A percentile compares a stretch with the other conserved stretches of the same genome.
Conservation (phyloP, 176 grass and related monocot species). For the Juncus inflexus region DNA sequence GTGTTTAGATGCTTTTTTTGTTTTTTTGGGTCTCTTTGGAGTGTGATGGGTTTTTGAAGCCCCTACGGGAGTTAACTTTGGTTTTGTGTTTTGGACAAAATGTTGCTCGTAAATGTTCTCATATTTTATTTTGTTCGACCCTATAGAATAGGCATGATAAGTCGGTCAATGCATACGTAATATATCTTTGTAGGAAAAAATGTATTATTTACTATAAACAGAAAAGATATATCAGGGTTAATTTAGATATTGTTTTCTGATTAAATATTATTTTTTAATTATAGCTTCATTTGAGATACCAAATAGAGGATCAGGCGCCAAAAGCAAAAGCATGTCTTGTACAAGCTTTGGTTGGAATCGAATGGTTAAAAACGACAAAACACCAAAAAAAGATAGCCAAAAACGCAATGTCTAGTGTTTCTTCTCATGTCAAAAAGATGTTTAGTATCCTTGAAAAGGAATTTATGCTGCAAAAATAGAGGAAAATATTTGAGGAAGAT, state of each 20-base stretch:
- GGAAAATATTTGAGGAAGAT: neutral
- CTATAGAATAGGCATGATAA: too few relatives aligned
- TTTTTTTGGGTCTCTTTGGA: neutral
- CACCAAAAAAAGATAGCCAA: conserved; percentile 68
- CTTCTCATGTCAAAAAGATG: conserved; percentile 63
- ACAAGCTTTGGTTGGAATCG: conserved; percentile 55
- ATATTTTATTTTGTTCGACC: too few relatives aligned
- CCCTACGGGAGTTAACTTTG: too few relatives aligned
- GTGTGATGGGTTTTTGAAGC: neutral
- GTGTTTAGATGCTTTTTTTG: conserved; percentile 8
- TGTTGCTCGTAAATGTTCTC: too few relatives aligned
- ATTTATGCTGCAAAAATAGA: conserved; percentile 32
- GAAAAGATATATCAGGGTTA: neutral
- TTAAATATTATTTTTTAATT: conserved; percentile 13
- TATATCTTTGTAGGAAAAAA: too few relatives aligned
- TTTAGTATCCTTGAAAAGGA: conserved; percentile 67
- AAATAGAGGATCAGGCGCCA: conserved; percentile 41
- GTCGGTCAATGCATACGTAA: too few relatives aligned
- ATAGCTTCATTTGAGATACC: conserved; percentile 78
- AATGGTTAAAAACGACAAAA: conserved; percentile 80
- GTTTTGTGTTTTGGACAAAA: too few relatives aligned
- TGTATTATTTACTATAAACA: too few relatives aligned
- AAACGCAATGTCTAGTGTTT: conserved; percentile 43
- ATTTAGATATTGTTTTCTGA: neutral
- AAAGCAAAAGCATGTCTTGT: conserved; percentile 51